These are phyloP conservation scores for Cephaloascus albidus DNA, from an alignment of 805 yeast genomes.

Conservation along the genomic window DNA sequence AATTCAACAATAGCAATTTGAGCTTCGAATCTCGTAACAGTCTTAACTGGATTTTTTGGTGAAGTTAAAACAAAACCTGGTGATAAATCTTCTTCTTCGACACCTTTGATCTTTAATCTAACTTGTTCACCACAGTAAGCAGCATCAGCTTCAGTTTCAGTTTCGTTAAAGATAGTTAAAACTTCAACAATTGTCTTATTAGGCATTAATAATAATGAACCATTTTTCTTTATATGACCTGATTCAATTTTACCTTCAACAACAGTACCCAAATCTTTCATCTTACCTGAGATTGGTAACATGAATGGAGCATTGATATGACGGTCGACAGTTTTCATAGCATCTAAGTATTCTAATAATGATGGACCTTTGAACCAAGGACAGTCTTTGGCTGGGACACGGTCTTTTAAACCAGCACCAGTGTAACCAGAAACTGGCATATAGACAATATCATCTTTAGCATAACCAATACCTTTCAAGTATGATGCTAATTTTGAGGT, in stretches of 20 bases:
- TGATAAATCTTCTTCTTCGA: conserved; percentile 93
- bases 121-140: conserved; percentile 98
- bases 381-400: conserved; percentile 59
- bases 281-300: conserved; percentile 91
- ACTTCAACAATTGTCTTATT: conserved; percentile 80
- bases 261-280: conserved; percentile 95
- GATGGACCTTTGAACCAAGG: conserved; percentile 97
- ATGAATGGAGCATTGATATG: conserved; percentile 91
- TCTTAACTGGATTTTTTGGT: conserved; percentile 77
- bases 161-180: conserved; percentile 81
- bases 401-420: conserved; percentile 92
- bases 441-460: conserved; percentile 74
- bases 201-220: conserved; percentile 81
- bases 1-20: conserved; percentile 96
- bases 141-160: conserved; percentile 85
- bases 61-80: conserved; percentile 90
- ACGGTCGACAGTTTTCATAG: conserved; percentile 74
- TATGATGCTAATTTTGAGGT: conserved; percentile 68
- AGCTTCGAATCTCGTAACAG: conserved; percentile 87
- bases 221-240: conserved; percentile 82
- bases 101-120: conserved; percentile 83
- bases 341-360: conserved; percentile 80
- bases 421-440: conserved; percentile 99
- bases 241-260: conserved; percentile 98
- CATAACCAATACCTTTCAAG: conserved; percentile 85